Base-by-base conservation (phyloP, 2,329 filamentous ascomycete genomes). In the Stenocarpella maydis region DNA sequence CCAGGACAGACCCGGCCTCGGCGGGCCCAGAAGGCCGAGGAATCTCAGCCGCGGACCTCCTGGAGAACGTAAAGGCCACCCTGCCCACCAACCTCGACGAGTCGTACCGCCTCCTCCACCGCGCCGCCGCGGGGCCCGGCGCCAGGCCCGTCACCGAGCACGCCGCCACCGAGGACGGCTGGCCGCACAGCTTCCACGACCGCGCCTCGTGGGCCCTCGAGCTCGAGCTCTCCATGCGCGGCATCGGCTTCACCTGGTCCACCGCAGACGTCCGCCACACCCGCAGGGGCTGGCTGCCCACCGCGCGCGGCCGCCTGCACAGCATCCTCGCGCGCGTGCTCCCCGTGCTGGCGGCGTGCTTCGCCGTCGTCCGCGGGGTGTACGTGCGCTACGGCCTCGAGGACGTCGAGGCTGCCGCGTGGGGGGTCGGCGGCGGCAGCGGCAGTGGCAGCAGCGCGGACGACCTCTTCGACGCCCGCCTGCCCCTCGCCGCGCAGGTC, bases 231-330 rank as follows among this genome's bases (percentile, higher is more conserved):
- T 78, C 76, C 45, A 83, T 83, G 81, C 77, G 81, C 17, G 81
- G 81, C 21, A 79, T 81, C 8, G 81, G 81, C 49, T 83, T 83
- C 72, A 82, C 81, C 0, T 82, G 81, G 81, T 81, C 79, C 24
- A 82, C 80, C 2, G 81, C 81, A 7, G 81, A 83, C 66, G 80
- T 83, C 2, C 77, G 81, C 12, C 81, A 83, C 71, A 81, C 81
- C 6, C 78, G 78, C 39, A 79, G 80, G 71, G 82, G 81, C 0
- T 83, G 81, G 81, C 72, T 82, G 6, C 81, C 81, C 0, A 82
- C 78, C 3, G 75, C 80, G 10, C 67, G 72, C 21, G 80, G 82
- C 64, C 76, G 81, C 7, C 49, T 80, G 12, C 81, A 83, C 69
- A 80, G 78, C 60, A 80, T 83, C 31, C 52, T 78, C 19, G 74